Percentiles rank a stretch among this genome's conserved stretches.
phyloP scores from a whole-genome alignment of 2,329 filamentous ascomycete species.

The Phialemoniopsis sp. region DNA sequence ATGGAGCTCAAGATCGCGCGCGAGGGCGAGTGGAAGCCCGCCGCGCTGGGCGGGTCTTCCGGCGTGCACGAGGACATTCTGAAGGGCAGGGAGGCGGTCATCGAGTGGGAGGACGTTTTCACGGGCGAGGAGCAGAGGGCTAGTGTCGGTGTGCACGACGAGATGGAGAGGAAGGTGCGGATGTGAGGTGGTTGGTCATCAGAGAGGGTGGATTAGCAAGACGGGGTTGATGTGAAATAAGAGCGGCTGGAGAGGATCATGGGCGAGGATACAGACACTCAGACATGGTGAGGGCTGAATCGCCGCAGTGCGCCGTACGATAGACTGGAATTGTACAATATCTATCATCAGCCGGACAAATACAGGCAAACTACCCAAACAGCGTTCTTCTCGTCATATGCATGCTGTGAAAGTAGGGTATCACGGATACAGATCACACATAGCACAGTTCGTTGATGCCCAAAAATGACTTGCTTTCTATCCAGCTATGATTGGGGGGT shows the following conservation, averaged over 20 bases:
- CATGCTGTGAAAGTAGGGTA: too few species aligned
- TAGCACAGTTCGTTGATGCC: background rate
- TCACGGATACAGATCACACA: background rate
- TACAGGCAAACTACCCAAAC: background rate
- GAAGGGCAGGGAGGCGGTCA: slow-evolving; percentile 68
- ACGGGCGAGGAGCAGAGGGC: slow-evolving; percentile 71
- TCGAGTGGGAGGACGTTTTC: slow-evolving; percentile 94
- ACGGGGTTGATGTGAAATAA: background rate
- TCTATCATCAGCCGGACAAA: background rate
- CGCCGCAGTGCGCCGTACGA: background rate
- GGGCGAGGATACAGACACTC: slow-evolving; percentile 3
- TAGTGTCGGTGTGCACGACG: slow-evolving; percentile 74
- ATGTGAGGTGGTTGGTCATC: slow-evolving; percentile 56
- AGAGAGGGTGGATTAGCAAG: too few species aligned
- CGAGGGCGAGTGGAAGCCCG: slow-evolving; percentile 75
- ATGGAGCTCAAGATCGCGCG: slow-evolving; percentile 93
- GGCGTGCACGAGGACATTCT: slow-evolving; percentile 89
- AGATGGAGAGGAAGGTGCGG: slow-evolving; percentile 90
- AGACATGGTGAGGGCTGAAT: too few species aligned
- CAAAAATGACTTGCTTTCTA: background rate
- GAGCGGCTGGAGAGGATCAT: too few species aligned
- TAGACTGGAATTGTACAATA: slow-evolving; percentile 2
- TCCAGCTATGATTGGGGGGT: background rate
- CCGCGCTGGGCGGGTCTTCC: slow-evolving; percentile 52
- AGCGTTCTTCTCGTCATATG: background rate